These are phyloP conservation scores for Boletus sp. DNA, from an alignment of 768 basidiomycete species.

Conservation along the genomic window DNA sequence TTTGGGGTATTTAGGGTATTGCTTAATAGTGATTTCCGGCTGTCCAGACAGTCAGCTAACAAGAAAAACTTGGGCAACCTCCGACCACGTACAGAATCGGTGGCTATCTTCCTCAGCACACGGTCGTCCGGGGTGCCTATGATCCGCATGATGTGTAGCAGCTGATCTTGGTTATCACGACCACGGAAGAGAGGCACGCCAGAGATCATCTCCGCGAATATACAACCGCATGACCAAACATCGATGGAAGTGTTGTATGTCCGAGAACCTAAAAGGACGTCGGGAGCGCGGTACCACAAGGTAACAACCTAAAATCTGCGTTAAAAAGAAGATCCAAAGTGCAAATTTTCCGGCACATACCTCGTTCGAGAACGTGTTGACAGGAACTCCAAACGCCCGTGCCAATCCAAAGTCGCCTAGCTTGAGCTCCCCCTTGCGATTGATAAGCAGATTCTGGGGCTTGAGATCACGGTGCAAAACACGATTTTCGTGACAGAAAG, in stretches of 20 bases:
- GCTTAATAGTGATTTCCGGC: conserved; percentile 84
- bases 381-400: conserved; percentile 96
- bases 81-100: conserved; percentile 70
- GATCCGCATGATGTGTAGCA: conserved; percentile 97
- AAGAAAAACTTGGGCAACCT: not conserved
- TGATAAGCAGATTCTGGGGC: conserved; percentile 97
- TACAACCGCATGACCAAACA: conserved; percentile 98
- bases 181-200: conserved; percentile 97
- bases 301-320: conserved; percentile 80
- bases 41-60: conserved; percentile 27
- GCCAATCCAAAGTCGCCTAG: conserved; percentile 98
- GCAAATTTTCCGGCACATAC: conserved; percentile 31
- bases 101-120: conserved; percentile 82
- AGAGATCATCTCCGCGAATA: conserved; percentile 99
- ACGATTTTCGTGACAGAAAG: conserved; percentile 98
- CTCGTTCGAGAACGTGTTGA: conserved; percentile 99
- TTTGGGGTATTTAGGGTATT: conserved; percentile 85
- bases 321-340: not conserved
- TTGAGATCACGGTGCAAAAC: conserved; percentile 98
- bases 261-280: conserved; percentile 93
- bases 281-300: conserved; percentile 97
- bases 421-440: conserved; percentile 94
- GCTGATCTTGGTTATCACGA: conserved; percentile 94
- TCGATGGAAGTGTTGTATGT: conserved; percentile 99
- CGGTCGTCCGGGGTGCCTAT: conserved; percentile 93